Base-by-base conservation (phyloP, 1,139 yeast genomes). In the Candida buenavistaensis region DNA sequence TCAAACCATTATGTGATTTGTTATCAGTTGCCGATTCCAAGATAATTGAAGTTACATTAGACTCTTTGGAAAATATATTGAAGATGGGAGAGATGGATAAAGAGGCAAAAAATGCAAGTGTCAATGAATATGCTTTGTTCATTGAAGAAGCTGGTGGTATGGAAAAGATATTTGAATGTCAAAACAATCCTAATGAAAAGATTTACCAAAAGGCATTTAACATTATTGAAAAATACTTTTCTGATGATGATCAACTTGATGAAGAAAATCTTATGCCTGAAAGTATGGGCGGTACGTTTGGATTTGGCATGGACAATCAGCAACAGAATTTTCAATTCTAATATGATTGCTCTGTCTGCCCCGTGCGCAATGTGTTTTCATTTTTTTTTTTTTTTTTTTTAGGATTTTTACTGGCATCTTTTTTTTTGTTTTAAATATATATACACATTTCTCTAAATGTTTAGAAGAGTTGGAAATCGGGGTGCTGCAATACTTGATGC, bases 121-220 rank as follows among this genome's bases (percentile, higher is more conserved):
- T 80, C 48, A 92, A 92, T 64, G 89, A 86, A 60, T 84, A 89
- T 57, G 96, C 97, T 27, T 75, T 89, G 46, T 88, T 66, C 64
- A 85, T 92, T 54, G 98, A 92, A 69, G 97, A 90, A 62, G 97
- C 97, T 30, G 97, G 97, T 51, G 98, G 98, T 46, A 85, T 90
- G 82, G 97, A 92, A 63, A 90, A 87, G 72, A 92, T 92, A 51
- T 85, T 86, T 62, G 90, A 87, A 44, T 87, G 96, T 59, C 98
- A 92, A 72, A 80, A 77, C 59, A 89, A 88, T 64, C 86, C 81
- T 55, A 92, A 92, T 62, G 95, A 90, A 59, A 86, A 83, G 57
- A 86, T 92, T 54, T 92, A 94, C 64, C 81, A 85, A 57, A 90
- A 90, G 69, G 95, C 98, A 28, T 94, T 77, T 67, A 71, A 72